phyloP scores from a whole-genome alignment of 2,329 filamentous ascomycete genomes.

The Cephalotrichum gorgonifer region DNA sequence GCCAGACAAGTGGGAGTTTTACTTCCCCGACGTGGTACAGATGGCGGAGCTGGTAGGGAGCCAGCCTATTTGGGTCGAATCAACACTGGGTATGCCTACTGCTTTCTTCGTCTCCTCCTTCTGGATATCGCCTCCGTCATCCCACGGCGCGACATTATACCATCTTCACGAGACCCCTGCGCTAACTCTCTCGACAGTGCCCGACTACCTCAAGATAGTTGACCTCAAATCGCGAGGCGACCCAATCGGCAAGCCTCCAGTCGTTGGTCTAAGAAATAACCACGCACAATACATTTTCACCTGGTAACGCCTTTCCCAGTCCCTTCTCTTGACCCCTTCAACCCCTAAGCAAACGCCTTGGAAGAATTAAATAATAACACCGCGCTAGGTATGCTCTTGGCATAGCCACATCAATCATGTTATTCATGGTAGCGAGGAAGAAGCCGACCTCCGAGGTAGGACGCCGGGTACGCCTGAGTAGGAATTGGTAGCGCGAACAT shows the following conservation, averaged over 20 bases:
- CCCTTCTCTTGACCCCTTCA: not conserved
- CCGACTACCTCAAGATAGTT: constrained; percentile 66
- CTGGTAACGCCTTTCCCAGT: constrained; percentile 53
- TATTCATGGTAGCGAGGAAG: constrained; percentile 86
- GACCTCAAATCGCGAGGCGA: constrained; percentile 72
- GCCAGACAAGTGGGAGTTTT: constrained; percentile 76
- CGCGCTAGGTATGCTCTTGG: constrained; percentile 69
- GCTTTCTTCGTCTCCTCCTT: constrained; percentile 1
- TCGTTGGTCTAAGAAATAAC: constrained; percentile 92
- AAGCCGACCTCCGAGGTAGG: constrained; percentile 68
- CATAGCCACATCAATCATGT: constrained; percentile 82
- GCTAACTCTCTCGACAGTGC: constrained; percentile 41
- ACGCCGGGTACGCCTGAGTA: constrained; percentile 66
- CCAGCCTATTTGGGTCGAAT: constrained; percentile 89
- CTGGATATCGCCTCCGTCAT: not conserved
- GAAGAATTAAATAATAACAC: not conserved
- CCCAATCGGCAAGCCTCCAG: constrained; percentile 76
- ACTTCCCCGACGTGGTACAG: constrained; percentile 86
- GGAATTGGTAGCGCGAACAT: constrained; percentile 51
- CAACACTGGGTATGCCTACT: constrained; percentile 71
- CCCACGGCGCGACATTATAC: not conserved
- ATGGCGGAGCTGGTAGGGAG: constrained; percentile 79
- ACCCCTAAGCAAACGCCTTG: not conserved
- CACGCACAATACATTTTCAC: constrained; percentile 98
- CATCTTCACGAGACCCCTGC: constrained; percentile 6